Percentiles rank a stretch among this genome's conserved stretches.
These are phyloP conservation scores for Coelastrella sp. DNA, from an alignment of 139 green algal genomes.

Conservation along the genomic window DNA sequence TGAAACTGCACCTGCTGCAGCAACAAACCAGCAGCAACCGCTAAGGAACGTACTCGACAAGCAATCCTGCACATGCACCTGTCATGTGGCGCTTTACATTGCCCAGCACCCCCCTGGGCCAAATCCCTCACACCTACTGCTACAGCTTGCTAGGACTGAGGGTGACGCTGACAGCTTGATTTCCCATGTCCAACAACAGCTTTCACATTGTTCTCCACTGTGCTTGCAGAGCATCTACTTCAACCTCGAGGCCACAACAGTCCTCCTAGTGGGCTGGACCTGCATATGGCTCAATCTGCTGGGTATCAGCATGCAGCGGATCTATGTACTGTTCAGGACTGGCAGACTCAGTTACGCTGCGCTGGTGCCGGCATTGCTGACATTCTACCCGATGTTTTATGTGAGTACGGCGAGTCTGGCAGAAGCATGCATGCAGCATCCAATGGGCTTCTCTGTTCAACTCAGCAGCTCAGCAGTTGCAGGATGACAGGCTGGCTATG, in stretches of 20 bases:
- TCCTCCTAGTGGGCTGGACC: neutral
- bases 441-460: no score
- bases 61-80: no score
- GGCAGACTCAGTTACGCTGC: constrained; percentile 20
- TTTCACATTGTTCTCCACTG: neutral
- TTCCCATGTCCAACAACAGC: neutral
- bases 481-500: no score
- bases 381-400: constrained; percentile 41
- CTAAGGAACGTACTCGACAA: no score
- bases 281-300: constrained; percentile 33
- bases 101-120: no score
- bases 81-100: no score
- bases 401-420: neutral
- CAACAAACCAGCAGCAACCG: no score
- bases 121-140: no score
- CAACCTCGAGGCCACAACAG: constrained; percentile 28
- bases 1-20: no score
- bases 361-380: constrained; percentile 21
- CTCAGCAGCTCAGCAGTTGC: no score
- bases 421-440: no score
- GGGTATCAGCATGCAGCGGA: constrained; percentile 8
- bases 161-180: neutral
- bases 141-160: no score
- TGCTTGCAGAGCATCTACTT: constrained; percentile 38
- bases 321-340: neutral